phyloP scores from a whole-genome alignment of 176 grass and related monocot genomes.

The Bolboschoenus planiculmis region DNA sequence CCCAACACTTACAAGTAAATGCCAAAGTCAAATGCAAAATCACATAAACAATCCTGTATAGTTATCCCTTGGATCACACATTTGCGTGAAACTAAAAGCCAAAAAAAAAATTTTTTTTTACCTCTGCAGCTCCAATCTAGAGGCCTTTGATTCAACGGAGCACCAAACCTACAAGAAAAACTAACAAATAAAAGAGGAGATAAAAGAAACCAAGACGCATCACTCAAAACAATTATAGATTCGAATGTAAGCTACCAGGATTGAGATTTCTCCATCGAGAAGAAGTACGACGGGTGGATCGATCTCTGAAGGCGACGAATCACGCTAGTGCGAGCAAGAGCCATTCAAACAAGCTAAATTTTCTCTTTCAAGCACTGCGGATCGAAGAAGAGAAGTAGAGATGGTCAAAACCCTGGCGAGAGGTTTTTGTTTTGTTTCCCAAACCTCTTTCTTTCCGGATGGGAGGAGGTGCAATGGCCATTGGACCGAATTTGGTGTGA shows the following conservation, averaged over 20 bases:
- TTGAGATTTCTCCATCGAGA: constrained; percentile 17
- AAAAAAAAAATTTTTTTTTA: too few species aligned
- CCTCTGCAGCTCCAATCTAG: constrained; percentile 24
- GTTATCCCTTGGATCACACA: not conserved
- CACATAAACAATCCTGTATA: not conserved
- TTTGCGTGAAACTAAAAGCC: not conserved
- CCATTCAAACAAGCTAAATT: constrained; percentile 30
- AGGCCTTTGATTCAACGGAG: constrained; percentile 5
- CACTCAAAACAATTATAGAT: not conserved
- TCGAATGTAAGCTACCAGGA: not conserved
- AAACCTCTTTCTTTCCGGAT: too few species aligned
- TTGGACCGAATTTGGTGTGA: too few species aligned
- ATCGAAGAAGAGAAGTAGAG: not conserved
- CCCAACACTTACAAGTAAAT: not conserved
- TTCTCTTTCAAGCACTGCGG: not conserved
- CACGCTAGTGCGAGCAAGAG: constrained; percentile 27
- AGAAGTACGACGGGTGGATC: not conserved
- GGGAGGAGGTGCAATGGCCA: too few species aligned
- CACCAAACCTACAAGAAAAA: not conserved
- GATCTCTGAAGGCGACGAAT: constrained; percentile 24
- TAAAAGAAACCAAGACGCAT: not conserved
- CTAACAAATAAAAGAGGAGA: not conserved
- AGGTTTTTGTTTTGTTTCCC: not conserved
- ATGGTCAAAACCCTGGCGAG: constrained; percentile 1
- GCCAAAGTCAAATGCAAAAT: not conserved